Percentiles rank a stretch among this genome's conserved stretches.
Evolutionary conservation across 257 asterid species (phyloP).

Genomic region (Fraxinus quadrangulata): DNA sequence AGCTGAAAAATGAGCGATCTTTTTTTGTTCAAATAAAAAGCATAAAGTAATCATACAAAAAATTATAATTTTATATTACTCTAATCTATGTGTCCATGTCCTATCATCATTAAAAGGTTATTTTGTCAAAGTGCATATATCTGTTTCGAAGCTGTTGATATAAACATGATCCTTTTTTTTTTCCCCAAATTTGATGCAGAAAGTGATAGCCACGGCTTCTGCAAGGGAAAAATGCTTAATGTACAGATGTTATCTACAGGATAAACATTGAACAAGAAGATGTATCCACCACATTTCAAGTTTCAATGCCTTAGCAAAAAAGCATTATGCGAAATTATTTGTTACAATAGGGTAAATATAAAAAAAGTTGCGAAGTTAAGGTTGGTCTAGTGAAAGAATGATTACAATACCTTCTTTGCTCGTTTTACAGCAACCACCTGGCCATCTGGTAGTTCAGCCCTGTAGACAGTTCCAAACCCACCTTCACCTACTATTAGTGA

Average conservation of each 20-base stretch:
- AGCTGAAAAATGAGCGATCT: background rate
- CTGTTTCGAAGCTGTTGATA: background rate
- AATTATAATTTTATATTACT: background rate
- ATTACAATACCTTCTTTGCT: constrained; percentile 76
- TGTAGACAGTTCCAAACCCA: constrained; percentile 93
- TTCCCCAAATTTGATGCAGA: background rate
- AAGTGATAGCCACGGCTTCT: background rate
- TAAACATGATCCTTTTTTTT: background rate
- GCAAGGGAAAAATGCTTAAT: background rate
- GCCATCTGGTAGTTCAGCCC: constrained; percentile 83
- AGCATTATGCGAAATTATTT: background rate
- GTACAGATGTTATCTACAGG: background rate
- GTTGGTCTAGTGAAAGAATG: constrained; percentile 16
- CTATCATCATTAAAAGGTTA: background rate
- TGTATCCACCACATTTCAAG: background rate
- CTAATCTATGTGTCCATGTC: background rate
- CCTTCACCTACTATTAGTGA: constrained; percentile 83
- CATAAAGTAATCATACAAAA: background rate
- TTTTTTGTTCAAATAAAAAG: background rate
- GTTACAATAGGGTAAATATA: background rate
- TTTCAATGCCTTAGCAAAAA: no score
- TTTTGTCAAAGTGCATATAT: background rate
- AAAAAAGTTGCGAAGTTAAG: background rate
- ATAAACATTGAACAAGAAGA: background rate
- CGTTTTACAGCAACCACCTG: constrained; percentile 89